Evolutionary conservation across 768 basidiomycete genomes (phyloP).

Genomic region (Auriscalpium microsporum): DNA sequence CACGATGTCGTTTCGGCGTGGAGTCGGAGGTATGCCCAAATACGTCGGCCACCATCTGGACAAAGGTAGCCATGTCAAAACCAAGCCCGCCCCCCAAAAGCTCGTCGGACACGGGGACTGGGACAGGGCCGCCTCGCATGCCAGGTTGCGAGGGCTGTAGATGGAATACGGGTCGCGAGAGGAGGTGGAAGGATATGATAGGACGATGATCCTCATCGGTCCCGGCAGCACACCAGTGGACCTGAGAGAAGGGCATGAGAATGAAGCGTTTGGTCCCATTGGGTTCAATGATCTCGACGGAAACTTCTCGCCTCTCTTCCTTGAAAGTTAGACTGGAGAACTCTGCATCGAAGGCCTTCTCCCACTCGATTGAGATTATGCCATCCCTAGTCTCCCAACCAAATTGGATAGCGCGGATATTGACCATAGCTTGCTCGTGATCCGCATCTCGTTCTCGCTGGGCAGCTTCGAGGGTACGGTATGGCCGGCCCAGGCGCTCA

Average conservation of each 20-base stretch:
- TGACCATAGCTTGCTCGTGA: too few species aligned
- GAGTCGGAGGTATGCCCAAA: neutral
- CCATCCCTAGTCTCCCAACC: slow-evolving; percentile 54
- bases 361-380: slow-evolving; percentile 52
- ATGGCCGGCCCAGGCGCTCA: too few species aligned
- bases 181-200: slow-evolving; percentile 35
- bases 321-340: slow-evolving; percentile 27
- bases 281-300: slow-evolving; percentile 26
- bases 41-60: neutral
- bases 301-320: slow-evolving; percentile 40
- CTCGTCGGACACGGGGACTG: too few species aligned
- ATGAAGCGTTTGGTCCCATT: slow-evolving; percentile 25
- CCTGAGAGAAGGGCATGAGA: slow-evolving; percentile 37
- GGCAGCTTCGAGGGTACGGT: too few species aligned
- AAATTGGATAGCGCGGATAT: slow-evolving; percentile 34
- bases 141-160: neutral
- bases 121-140: neutral
- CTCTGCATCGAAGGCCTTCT: slow-evolving; percentile 22
- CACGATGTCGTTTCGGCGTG: slow-evolving; percentile 24
- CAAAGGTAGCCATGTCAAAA: neutral
- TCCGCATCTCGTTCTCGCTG: too few species aligned
- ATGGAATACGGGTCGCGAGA: slow-evolving; percentile 34
- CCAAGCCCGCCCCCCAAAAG: too few species aligned
- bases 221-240: slow-evolving; percentile 31
- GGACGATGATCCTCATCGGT: slow-evolving; percentile 17